Conservation (phyloP, 78 protist species). For the Dictyostelium capitatum region DNA sequence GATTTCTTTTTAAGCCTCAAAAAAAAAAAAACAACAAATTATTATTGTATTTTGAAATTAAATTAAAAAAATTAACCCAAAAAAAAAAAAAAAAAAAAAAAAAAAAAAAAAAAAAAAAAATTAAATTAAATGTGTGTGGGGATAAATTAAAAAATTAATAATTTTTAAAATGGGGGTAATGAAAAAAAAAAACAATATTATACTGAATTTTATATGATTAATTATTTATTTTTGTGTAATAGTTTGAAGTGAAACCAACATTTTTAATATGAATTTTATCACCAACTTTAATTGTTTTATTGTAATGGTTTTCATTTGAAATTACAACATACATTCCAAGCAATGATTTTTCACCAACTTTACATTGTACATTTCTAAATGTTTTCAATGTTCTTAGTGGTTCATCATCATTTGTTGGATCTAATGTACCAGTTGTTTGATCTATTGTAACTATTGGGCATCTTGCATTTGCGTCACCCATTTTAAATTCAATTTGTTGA, state of each 20-base stretch:
- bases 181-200: too few relatives aligned
- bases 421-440: constrained; percentile 12
- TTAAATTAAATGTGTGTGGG: too few relatives aligned
- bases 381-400: constrained; percentile 55
- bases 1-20: too few relatives aligned
- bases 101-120: too few relatives aligned
- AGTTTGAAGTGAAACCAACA: constrained; percentile 5
- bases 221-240: not conserved
- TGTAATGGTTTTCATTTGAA: not conserved
- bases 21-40: too few relatives aligned
- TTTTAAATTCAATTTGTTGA: not conserved
- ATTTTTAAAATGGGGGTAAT: too few relatives aligned
- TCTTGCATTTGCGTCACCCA: constrained; percentile 14
- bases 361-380: not conserved
- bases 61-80: too few relatives aligned
- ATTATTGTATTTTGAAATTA: too few relatives aligned
- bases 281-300: not conserved
- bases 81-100: too few relatives aligned
- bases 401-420: constrained; percentile 56
- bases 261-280: not conserved
- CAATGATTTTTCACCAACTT: constrained; percentile 30
- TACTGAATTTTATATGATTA: too few relatives aligned
- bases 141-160: too few relatives aligned
- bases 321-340: not conserved
- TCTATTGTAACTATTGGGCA: constrained; percentile 33